Base-by-base conservation (phyloP, 495 filamentous ascomycete genomes). In the Penicillium diatomitis region DNA sequence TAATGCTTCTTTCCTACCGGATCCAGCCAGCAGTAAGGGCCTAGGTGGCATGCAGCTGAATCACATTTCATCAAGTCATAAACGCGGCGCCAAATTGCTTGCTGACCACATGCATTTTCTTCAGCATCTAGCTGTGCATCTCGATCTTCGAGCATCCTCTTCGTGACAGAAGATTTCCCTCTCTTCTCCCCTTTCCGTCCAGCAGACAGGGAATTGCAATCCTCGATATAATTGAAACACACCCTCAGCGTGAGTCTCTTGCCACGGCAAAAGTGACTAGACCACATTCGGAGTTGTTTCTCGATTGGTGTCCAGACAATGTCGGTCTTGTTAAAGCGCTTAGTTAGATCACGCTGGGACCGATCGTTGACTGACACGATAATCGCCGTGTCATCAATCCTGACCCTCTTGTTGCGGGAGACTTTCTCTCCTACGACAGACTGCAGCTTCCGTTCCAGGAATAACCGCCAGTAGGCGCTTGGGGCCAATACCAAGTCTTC, bases 1-100 rank as follows among this genome's bases (percentile, higher is more conserved):
- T 66, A 65, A 48, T 68, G 65, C 36, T 63, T 65, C 46, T 62
- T 65, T 11, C 55, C 55, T 9, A 49, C 35, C 12, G 55, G 58
- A 44, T 68, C 63, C 12, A 53, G 55, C 63, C 58, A 68, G 47
- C 54, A 68, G 40, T 67, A 60, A 6, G 54, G 52, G 1, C 55
- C 56, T 7, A 54, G n/a, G 10, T 64, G 54, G 32, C 55, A 68
- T 20, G 54, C 39, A 28, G 55, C 27, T 3, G 61, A 58, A 48
- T 51, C 48, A 51, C 54, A 70, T 36, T 51, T 49, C 53, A 69
- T 64, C 48, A 56, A 52, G 32, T 32, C 52, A 43, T 66, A 67
- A 0, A 69, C 54, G 40, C 53, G 51, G 31, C 54, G 54, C 56
- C 53, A 69, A 49, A 60, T 46, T 36, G 45, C 20, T 30, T 51